Conservation (phyloP, 1,139 yeast genomes). For the Lodderomyces parapsilosis region DNA sequence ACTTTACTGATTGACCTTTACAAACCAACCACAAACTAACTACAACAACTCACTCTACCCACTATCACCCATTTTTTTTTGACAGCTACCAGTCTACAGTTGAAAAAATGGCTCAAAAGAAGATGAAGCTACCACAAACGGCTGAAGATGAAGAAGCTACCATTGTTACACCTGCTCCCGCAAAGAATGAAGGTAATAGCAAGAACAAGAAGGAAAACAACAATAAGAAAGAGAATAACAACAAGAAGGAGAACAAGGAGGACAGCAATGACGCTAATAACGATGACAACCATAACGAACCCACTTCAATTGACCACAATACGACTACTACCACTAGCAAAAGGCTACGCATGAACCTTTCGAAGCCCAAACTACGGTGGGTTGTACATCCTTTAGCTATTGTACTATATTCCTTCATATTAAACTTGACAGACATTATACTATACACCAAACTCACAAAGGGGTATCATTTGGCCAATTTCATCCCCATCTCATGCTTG, state of each 20-base stretch:
- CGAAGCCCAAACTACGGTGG: slow-evolving; percentile 9
- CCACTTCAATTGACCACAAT: too few relatives aligned
- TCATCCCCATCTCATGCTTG: slow-evolving; percentile 5
- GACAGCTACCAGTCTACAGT: background rate
- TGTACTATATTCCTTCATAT: slow-evolving; percentile 11
- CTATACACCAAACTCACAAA: slow-evolving; percentile 10
- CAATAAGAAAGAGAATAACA: background rate
- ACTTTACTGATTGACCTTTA: too few relatives aligned
- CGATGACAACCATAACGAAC: background rate
- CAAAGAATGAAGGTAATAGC: background rate
- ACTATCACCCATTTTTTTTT: too few relatives aligned
- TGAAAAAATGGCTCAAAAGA: background rate
- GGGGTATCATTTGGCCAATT: slow-evolving; percentile 4
- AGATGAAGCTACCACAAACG: background rate
- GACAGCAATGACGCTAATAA: background rate
- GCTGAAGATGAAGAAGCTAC: background rate
- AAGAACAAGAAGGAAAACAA: background rate
- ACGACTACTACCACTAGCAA: background rate
- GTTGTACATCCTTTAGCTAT: slow-evolving; percentile 10
- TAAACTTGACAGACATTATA: slow-evolving; percentile 10
- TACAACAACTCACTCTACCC: too few relatives aligned
- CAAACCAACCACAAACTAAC: too few relatives aligned
- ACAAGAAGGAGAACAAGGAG: background rate
- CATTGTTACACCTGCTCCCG: too few relatives aligned
- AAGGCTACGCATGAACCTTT: background rate